Conservation (phyloP, 2,329 filamentous ascomycete species). For the Rutstroemia sp. region DNA sequence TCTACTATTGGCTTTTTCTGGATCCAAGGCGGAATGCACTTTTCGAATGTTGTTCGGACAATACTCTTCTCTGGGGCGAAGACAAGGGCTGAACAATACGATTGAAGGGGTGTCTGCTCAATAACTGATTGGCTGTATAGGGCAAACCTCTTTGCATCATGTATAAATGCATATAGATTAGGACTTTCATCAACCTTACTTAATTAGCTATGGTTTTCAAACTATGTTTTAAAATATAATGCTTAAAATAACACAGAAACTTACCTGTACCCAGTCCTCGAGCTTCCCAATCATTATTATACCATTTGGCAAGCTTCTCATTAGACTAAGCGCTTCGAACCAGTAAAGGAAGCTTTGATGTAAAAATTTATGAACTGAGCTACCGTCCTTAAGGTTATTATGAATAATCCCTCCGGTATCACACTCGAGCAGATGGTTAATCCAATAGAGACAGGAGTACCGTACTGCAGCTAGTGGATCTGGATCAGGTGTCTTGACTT, state of each 20-base stretch:
- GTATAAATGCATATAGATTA: too few relatives aligned
- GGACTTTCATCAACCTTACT: too few relatives aligned
- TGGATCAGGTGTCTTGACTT: background rate
- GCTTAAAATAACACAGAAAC: background rate
- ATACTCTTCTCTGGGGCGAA: background rate
- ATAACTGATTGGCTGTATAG: too few relatives aligned
- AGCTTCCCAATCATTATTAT: background rate
- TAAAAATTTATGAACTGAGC: background rate
- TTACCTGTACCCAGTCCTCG: background rate
- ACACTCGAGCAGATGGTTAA: too few relatives aligned
- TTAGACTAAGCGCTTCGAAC: background rate
- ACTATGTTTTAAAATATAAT: background rate
- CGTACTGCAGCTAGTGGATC: too few relatives aligned
- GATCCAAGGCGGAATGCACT: background rate
- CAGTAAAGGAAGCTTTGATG: background rate
- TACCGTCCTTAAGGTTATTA: background rate
- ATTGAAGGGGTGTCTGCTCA: background rate
- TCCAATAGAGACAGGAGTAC: too few relatives aligned
- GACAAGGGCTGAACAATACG: background rate
- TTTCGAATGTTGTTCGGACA: background rate
- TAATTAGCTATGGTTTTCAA: background rate
- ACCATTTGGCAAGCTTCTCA: background rate
- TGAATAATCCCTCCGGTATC: background rate
- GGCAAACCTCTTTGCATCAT: too few relatives aligned
- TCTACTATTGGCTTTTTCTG: background rate